Percentiles rank a stretch among this genome's conserved stretches.
These are phyloP conservation scores for Esteya vermicola DNA, from an alignment of 2,329 filamentous ascomycete genomes.

Conservation along the genomic window DNA sequence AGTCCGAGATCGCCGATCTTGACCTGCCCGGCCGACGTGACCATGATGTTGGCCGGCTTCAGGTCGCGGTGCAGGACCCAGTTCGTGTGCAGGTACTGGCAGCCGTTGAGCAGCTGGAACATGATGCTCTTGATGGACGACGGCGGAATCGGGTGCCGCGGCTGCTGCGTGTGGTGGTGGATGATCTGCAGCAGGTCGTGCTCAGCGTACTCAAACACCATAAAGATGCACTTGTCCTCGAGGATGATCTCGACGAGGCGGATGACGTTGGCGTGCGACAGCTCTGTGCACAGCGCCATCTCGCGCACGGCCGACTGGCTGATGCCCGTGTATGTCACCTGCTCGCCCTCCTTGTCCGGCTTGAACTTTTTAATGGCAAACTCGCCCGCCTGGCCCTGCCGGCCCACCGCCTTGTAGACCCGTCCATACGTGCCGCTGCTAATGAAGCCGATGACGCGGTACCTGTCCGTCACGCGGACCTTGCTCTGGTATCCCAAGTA, in stretches of 20 bases:
- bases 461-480: conserved; percentile 79
- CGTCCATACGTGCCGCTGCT: conserved; percentile 95
- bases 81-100: conserved; percentile 87
- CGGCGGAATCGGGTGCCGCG: conserved; percentile 76
- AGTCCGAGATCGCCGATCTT: conserved; percentile 92
- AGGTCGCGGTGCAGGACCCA: conserved; percentile 96
- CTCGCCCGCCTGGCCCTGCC: conserved; percentile 59
- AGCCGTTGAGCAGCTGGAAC: conserved; percentile 88
- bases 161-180: conserved; percentile 86
- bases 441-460: conserved; percentile 96
- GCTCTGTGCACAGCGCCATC: conserved; percentile 91
- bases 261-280: conserved; percentile 80
- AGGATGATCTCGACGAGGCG: conserved; percentile 88
- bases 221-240: conserved; percentile 98
- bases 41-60: conserved; percentile 98
- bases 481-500: conserved; percentile 52
- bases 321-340: conserved; percentile 88
- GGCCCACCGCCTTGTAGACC: conserved; percentile 86
- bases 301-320: conserved; percentile 95
- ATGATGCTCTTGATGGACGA: conserved; percentile 85
- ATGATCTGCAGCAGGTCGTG: conserved; percentile 97
- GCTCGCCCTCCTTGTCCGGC: conserved; percentile 94
- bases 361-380: conserved; percentile 99
- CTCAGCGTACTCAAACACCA: conserved; percentile 98
- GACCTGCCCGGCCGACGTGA: conserved; percentile 77